These are phyloP conservation scores for Trichoderma pleuroti DNA, from an alignment of 2,329 filamentous ascomycete species.

Conservation along the genomic window DNA sequence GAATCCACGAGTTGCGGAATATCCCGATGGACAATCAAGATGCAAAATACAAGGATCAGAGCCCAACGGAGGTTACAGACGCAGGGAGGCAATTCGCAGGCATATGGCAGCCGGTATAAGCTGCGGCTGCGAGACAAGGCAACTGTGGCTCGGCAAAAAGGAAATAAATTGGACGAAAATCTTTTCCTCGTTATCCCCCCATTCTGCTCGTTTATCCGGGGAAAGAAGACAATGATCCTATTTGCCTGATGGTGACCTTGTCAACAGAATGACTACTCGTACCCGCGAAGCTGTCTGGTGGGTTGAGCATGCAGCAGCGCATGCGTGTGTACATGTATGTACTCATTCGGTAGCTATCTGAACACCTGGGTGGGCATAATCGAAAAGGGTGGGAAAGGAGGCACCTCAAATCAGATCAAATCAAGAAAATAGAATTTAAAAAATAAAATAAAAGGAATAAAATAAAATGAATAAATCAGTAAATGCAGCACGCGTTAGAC, in stretches of 20 bases:
- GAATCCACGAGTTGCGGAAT: too few relatives aligned
- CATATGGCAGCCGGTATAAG: not conserved
- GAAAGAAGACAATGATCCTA: constrained; percentile 9
- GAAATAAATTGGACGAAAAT: not conserved
- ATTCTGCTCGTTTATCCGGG: constrained; percentile 6
- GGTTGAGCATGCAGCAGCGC: constrained; percentile 10
- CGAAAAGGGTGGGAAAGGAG: not conserved
- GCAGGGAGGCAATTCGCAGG: not conserved
- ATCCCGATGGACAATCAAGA: not conserved
- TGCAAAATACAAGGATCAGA: not conserved
- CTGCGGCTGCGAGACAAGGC: not conserved
- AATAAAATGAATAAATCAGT: not conserved
- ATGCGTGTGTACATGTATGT: constrained; percentile 7
- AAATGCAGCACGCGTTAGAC: not conserved
- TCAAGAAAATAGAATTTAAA: not conserved
- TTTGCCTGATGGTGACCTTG: constrained; percentile 12
- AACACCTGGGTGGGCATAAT: constrained; percentile 14
- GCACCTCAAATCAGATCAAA: not conserved
- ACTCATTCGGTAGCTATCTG: not conserved
- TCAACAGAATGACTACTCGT: not conserved
- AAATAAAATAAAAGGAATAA: not conserved
- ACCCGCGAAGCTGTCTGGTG: constrained; percentile 12
- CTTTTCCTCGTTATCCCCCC: not conserved
- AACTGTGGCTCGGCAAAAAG: not conserved
- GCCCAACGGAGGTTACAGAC: not conserved